These are phyloP conservation scores for Ceratocystis cubensis DNA, from an alignment of 2,329 filamentous ascomycete species.

Conservation along the genomic window DNA sequence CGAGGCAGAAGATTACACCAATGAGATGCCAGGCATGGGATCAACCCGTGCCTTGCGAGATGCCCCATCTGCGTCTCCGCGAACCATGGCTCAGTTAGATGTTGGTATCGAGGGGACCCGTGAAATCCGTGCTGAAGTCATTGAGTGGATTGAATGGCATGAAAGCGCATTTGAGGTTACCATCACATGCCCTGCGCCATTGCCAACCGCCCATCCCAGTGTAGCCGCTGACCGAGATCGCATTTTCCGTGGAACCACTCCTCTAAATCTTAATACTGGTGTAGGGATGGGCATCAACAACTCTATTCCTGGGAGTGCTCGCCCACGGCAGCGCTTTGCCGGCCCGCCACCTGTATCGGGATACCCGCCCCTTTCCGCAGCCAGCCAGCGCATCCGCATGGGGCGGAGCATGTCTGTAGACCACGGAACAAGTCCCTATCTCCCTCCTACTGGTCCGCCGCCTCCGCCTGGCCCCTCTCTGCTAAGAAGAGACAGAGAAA, in stretches of 20 bases:
- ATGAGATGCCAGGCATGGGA: constrained; percentile 18
- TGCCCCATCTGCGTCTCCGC: constrained; percentile 1
- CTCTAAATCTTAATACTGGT: constrained; percentile 13
- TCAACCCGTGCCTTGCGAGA: constrained; percentile 8
- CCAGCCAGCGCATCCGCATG: constrained; percentile 2
- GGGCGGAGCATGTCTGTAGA: constrained; percentile 20
- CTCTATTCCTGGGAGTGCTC: not conserved
- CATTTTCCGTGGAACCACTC: constrained; percentile 14
- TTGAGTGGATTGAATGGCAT: constrained; percentile 20
- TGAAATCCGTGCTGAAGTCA: constrained; percentile 20
- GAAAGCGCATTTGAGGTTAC: constrained; percentile 17
- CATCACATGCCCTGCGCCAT: constrained; percentile 15
- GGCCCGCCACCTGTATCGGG: constrained; percentile 17
- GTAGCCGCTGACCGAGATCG: constrained; percentile 7
- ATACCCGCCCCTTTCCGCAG: constrained; percentile 11
- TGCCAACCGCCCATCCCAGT: not conserved
- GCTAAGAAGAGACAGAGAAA: not conserved
- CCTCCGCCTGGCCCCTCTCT: not conserved
- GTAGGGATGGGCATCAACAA: not conserved
- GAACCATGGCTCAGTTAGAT: constrained; percentile 17
- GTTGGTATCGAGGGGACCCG: constrained; percentile 19
- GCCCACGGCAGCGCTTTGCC: constrained; percentile 8
- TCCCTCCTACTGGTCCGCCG: constrained; percentile 2
- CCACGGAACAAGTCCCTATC: constrained; percentile 17
- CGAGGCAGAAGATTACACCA: constrained; percentile 18